Evolutionary conservation across 257 asterid species (phyloP), one percentile per base, ranked within the genome.

Genomic region (Jacaranda mimosifolia): DNA sequence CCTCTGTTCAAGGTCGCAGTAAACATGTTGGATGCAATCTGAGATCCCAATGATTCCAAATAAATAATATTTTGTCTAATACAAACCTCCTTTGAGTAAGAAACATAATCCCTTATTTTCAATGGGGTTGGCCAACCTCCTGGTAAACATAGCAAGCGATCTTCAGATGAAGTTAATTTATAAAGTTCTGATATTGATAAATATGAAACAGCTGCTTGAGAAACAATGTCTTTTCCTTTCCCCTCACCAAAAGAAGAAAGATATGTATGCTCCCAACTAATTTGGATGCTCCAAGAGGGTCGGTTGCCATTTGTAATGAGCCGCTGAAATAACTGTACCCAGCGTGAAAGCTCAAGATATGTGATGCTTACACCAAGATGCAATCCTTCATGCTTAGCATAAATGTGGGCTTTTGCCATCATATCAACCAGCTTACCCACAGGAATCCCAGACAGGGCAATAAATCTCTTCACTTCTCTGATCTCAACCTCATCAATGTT

Each of bases 121-220:
- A 96, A 82, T 72, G 97, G 98, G 48, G 79, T 64, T 51, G 99
- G 98, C 99, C 99, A 95, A 32, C 97, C 97, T 66, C 97, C 98
- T 6, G 97, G 99, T 79, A 87, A 72, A 79, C 84, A 83, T 68
- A 93, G 79, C 68, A 83, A 77, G 77, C 82, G 55, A 78, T 87
- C 96, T 55, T 86, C 86, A 60, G 78, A 56, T 26, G 84, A 83
- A 77, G 86, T 75, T 76, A 81, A 81, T 75, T 80, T 79, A 63
- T 73, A 77, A 52, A 88, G 78, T 65, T 89, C 87, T 19, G 76
- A 68, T 63, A 13, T 75, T 2, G 94, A 81, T 68, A 91, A 80
- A 82, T 70, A 86, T 72, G 86, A 85, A 72, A 36, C 60, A 49
- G 79, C 81, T 38, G 83, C 96, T 36, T 71, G 86, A 72, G 91